These are phyloP conservation scores for Pulveroboletus sp. DNA, from an alignment of 768 basidiomycete genomes.

Conservation along the genomic window DNA sequence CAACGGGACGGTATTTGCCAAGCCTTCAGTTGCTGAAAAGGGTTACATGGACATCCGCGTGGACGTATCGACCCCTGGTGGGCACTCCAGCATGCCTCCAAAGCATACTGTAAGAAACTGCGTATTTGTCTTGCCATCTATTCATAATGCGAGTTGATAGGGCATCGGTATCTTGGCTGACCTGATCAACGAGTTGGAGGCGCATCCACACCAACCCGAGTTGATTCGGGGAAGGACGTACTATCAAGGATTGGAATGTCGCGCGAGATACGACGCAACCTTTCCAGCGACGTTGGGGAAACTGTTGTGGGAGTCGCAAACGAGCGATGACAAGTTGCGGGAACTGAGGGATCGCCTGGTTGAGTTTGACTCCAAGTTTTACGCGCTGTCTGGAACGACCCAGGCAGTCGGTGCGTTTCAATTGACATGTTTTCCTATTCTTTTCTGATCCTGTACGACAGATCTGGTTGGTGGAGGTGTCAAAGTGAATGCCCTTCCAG, in stretches of 20 bases:
- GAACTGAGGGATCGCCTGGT: slow-evolving; percentile 15
- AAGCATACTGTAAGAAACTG: slow-evolving; percentile 42
- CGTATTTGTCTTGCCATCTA: neutral
- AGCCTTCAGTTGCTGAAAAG: slow-evolving; percentile 37
- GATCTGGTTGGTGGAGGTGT: slow-evolving; percentile 42
- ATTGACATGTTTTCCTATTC: slow-evolving; percentile 1
- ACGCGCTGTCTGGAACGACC: slow-evolving; percentile 23
- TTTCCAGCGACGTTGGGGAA: slow-evolving; percentile 25
- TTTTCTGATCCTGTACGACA: slow-evolving; percentile 26
- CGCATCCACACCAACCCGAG: slow-evolving; percentile 36
- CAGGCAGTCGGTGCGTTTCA: slow-evolving; percentile 24
- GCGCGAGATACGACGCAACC: slow-evolving; percentile 37
- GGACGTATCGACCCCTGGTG: slow-evolving; percentile 45
- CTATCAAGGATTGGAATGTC: slow-evolving; percentile 39
- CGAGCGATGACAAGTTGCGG: slow-evolving; percentile 18
- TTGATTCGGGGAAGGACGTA: slow-evolving; percentile 26
- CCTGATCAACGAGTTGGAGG: slow-evolving; percentile 47
- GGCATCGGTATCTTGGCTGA: slow-evolving; percentile 52
- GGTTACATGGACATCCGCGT: slow-evolving; percentile 43
- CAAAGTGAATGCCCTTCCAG: slow-evolving; percentile 48
- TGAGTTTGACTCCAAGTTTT: slow-evolving; percentile 21
- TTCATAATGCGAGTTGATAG: slow-evolving; percentile 12
- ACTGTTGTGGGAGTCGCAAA: slow-evolving; percentile 22
- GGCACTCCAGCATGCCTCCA: slow-evolving; percentile 55
- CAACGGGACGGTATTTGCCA: slow-evolving; percentile 32